These are phyloP conservation scores for Claviceps pusilla DNA, from an alignment of 2,329 filamentous ascomycete species.

Conservation along the genomic window DNA sequence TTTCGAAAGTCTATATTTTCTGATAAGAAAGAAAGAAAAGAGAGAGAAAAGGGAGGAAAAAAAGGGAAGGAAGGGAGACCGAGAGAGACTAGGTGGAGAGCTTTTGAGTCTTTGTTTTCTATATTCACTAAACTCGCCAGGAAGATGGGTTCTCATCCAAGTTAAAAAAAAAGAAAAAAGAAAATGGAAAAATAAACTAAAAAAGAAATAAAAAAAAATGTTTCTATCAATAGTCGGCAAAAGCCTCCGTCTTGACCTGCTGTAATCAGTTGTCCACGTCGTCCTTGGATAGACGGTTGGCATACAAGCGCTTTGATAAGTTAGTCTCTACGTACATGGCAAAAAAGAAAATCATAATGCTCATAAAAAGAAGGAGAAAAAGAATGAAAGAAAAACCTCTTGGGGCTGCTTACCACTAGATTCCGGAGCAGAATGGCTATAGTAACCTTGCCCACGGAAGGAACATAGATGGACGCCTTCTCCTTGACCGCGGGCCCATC, in stretches of 20 bases:
- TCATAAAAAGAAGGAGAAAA: neutral
- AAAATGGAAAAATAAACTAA: too few relatives aligned
- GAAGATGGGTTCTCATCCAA: too few relatives aligned
- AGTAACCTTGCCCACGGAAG: conserved; percentile 93
- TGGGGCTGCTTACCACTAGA: conserved; percentile 50
- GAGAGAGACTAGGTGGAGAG: too few relatives aligned
- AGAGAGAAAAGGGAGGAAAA: too few relatives aligned
- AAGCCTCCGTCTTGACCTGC: conserved; percentile 27
- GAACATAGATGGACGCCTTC: conserved; percentile 92
- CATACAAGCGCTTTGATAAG: conserved; percentile 31
- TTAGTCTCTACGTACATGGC: conserved; percentile 10
- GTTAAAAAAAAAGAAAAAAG: too few relatives aligned
- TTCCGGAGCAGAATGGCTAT: conserved; percentile 86
- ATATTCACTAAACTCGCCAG: too few relatives aligned
- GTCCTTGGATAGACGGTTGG: conserved; percentile 30
- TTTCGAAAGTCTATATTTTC: too few relatives aligned
- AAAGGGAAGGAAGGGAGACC: too few relatives aligned
- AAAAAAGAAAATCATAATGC: neutral
- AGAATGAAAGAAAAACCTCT: too few relatives aligned
- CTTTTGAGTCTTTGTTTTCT: too few relatives aligned
- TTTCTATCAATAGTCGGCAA: conserved; percentile 21
- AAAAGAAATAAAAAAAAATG: neutral
- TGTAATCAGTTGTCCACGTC: conserved; percentile 19
- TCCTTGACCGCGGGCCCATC: conserved; percentile 73
- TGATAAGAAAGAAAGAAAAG: too few relatives aligned